These are phyloP conservation scores for Dalechampia spathulata DNA, from an alignment of 441 rosid species.

Conservation along the genomic window DNA sequence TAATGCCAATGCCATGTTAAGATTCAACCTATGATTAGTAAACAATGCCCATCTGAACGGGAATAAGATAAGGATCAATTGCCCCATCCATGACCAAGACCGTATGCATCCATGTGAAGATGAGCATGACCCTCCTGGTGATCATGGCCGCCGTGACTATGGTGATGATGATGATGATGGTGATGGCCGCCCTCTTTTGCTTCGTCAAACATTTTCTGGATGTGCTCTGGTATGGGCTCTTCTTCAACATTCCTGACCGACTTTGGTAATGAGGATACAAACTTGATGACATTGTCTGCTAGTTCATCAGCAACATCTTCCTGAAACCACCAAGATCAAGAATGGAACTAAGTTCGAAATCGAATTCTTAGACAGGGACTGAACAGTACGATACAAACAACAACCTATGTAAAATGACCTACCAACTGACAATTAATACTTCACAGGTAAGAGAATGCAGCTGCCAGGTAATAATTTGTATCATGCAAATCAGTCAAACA, in stretches of 20 bases:
- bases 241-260: slow-evolving; percentile 39
- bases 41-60: not conserved
- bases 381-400: not conserved
- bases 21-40: not conserved
- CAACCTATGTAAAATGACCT: not conserved
- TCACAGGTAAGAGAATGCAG: too few species aligned
- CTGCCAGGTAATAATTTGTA: too few species aligned
- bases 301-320: slow-evolving; percentile 58
- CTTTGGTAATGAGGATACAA: slow-evolving; percentile 61
- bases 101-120: slow-evolving; percentile 57
- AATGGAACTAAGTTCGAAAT: not conserved
- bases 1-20: not conserved
- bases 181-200: slow-evolving; percentile 34
- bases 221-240: slow-evolving; percentile 56
- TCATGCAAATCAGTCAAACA: too few species aligned
- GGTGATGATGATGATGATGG: slow-evolving; percentile 18
- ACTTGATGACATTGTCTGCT: slow-evolving; percentile 41
- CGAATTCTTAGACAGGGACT: slow-evolving; percentile 2
- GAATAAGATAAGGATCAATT: slow-evolving; percentile 22
- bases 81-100: slow-evolving; percentile 70
- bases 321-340: slow-evolving; percentile 30
- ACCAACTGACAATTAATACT: too few species aligned
- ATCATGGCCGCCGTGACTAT: slow-evolving; percentile 20
- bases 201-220: slow-evolving; percentile 54
- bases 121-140: slow-evolving; percentile 31